These are phyloP conservation scores for Salvia splendens DNA, from an alignment of 257 asterid genomes.

Conservation along the genomic window DNA sequence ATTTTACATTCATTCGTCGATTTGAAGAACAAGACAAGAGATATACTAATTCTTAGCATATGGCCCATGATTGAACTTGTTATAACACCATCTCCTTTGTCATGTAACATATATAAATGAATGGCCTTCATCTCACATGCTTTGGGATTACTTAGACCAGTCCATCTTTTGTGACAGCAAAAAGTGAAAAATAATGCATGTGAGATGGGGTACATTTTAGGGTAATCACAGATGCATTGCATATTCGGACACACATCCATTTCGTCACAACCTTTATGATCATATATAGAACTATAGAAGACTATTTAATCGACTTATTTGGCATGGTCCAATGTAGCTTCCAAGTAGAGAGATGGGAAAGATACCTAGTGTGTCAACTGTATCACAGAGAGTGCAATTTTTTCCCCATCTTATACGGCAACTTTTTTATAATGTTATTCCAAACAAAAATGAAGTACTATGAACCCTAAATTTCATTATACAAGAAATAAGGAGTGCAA, in stretches of 20 bases:
- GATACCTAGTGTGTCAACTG: background rate
- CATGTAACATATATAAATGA: background rate
- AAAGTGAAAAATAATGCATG: background rate
- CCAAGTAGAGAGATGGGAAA: constrained; percentile 29
- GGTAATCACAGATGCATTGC: background rate
- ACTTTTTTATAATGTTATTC: too few species aligned
- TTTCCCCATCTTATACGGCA: constrained; percentile 18
- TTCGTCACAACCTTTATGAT: too few species aligned
- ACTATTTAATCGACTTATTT: background rate
- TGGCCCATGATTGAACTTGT: background rate
- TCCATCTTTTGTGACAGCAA: constrained; percentile 3
- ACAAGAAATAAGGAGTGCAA: too few species aligned
- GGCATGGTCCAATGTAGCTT: constrained; percentile 22
- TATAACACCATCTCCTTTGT: background rate
- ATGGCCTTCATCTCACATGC: background rate
- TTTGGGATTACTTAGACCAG: background rate
- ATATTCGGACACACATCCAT: background rate
- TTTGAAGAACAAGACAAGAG: background rate
- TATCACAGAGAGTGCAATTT: too few species aligned
- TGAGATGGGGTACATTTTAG: background rate
- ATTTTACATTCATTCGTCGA: too few species aligned
- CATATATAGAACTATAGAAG: too few species aligned
- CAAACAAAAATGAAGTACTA: too few species aligned
- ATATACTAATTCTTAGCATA: background rate
- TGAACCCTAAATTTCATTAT: too few species aligned